phyloP scores from a whole-genome alignment of 768 basidiomycete species.

The Hydnomerulius pinastri region DNA sequence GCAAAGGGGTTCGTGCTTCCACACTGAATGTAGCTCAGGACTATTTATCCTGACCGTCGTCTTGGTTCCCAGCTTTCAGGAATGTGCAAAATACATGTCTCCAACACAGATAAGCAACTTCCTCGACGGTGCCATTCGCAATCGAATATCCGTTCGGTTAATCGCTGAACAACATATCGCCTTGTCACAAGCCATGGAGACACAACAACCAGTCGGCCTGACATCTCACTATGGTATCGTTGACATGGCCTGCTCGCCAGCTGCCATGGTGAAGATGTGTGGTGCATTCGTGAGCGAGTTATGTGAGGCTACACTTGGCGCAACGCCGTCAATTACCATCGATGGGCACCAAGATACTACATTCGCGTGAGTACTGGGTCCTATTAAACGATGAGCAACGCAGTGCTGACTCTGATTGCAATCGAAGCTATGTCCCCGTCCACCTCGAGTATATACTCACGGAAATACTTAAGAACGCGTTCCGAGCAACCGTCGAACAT shows the following conservation, averaged over 20 bases:
- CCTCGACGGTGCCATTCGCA: conserved; percentile 81
- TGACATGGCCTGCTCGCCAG: conserved; percentile 70
- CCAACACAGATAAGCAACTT: conserved; percentile 78
- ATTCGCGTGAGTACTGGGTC: conserved; percentile 66
- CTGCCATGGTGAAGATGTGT: conserved; percentile 75
- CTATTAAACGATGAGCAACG: not conserved
- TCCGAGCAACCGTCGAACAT: conserved; percentile 85
- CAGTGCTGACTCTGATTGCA: conserved; percentile 11
- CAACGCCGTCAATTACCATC: conserved; percentile 63
- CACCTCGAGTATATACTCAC: conserved; percentile 92
- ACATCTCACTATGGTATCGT: conserved; percentile 69
- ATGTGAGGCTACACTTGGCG: conserved; percentile 82
- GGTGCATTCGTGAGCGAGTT: conserved; percentile 82
- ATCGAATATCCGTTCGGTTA: conserved; percentile 82
- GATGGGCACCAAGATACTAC: conserved; percentile 72
- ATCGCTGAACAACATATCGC: conserved; percentile 93
- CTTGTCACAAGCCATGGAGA: conserved; percentile 66
- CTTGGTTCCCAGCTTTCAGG: conserved; percentile 65
- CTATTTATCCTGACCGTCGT: not conserved
- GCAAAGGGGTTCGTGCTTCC: conserved; percentile 72
- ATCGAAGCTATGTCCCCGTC: conserved; percentile 75
- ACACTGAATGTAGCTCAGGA: not conserved
- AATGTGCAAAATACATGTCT: conserved; percentile 82
- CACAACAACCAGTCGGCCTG: conserved; percentile 30
- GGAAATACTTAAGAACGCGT: conserved; percentile 89